Percentiles rank a stretch among this genome's conserved stretches.
Evolutionary conservation across 768 basidiomycete species (phyloP).

Genomic region (Leccinum rimulosum): DNA sequence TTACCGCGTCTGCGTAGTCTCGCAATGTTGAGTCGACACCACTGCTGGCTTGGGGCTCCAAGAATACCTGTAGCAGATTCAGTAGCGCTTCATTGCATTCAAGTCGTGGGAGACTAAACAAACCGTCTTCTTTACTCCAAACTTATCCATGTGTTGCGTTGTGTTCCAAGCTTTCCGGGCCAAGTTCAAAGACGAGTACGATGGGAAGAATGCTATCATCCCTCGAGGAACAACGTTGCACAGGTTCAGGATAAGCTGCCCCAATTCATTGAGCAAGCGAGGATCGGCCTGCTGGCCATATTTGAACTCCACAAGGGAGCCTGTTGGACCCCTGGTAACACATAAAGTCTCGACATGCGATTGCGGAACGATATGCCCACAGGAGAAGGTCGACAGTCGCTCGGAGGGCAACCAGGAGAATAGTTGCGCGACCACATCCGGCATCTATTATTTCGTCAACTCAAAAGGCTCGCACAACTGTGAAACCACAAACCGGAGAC

Average conservation of each 20-base stretch:
- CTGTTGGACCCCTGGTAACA: slow-evolving; percentile 71
- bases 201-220: slow-evolving; percentile 92
- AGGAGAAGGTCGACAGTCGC: slow-evolving; percentile 76
- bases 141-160: slow-evolving; percentile 57
- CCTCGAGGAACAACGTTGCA: slow-evolving; percentile 78
- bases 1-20: slow-evolving; percentile 62
- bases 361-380: slow-evolving; percentile 87
- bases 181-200: slow-evolving; percentile 75
- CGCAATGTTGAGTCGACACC: slow-evolving; percentile 74
- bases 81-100: background rate
- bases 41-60: slow-evolving; percentile 72
- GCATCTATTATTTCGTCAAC: slow-evolving; percentile 52
- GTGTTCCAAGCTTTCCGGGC: slow-evolving; percentile 66
- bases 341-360: slow-evolving; percentile 76
- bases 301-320: slow-evolving; percentile 77
- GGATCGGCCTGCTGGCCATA: slow-evolving; percentile 68
- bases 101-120: slow-evolving; percentile 5
- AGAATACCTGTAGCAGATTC: slow-evolving; percentile 64
- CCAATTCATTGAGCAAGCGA: slow-evolving; percentile 70
- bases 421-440: slow-evolving; percentile 81
- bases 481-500: slow-evolving; percentile 75
- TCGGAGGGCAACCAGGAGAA: slow-evolving; percentile 63
- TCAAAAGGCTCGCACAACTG: background rate
- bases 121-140: slow-evolving; percentile 75
- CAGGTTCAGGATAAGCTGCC: slow-evolving; percentile 80